phyloP scores from a whole-genome alignment of 139 green algal genomes.

The Asterochloris sp. region DNA sequence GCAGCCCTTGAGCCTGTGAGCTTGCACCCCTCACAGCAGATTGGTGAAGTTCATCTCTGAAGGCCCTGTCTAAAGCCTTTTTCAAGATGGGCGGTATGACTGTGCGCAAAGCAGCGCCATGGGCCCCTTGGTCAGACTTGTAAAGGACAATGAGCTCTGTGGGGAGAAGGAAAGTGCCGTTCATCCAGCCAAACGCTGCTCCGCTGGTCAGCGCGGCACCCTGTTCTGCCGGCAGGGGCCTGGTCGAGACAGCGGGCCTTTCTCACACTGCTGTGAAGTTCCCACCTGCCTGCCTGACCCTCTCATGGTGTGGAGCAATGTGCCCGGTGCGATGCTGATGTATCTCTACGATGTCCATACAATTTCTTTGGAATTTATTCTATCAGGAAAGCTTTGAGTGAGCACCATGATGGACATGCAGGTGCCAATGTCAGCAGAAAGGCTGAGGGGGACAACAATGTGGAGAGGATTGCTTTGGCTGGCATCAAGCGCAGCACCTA shows the following conservation, averaged over 20 bases:
- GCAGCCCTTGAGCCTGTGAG: no score
- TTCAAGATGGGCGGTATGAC: no score
- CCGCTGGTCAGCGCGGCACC: background rate
- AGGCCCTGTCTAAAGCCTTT: no score
- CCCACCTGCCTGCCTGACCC: background rate
- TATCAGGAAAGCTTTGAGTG: no score
- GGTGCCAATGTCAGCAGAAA: background rate
- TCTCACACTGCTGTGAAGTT: background rate
- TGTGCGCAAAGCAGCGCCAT: no score
- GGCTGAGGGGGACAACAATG: constrained; percentile 4
- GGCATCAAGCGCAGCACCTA: constrained; percentile 6
- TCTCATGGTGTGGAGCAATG: constrained; percentile 14
- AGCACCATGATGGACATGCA: no score
- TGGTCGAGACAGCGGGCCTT: background rate
- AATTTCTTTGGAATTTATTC: no score
- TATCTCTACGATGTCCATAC: no score
- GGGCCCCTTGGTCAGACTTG: no score
- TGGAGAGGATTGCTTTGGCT: background rate
- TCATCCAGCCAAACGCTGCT: background rate
- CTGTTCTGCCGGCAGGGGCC: background rate
- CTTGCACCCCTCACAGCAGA: no score
- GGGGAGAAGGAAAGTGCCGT: background rate
- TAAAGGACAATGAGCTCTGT: background rate
- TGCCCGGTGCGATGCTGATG: background rate
- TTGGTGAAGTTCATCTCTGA: no score